Conservation (phyloP, 306 rosid genomes). For the Cotoneaster glaucophyllus region DNA sequence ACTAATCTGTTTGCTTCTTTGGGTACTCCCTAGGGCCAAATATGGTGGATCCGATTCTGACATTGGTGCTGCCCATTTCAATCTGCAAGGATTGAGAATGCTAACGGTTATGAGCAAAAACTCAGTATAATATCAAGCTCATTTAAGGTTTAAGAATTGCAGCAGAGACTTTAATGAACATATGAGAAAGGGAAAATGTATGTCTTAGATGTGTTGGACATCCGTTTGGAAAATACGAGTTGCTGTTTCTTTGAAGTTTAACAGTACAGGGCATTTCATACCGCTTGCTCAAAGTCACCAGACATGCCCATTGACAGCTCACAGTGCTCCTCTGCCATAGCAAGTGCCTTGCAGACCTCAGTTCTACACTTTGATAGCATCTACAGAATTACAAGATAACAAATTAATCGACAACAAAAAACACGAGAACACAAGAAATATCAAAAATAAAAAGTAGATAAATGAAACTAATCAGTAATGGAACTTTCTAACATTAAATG, state of each 20-base stretch:
- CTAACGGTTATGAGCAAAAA: background rate
- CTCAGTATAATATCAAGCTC: background rate
- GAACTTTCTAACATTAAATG: background rate
- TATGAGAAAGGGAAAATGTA: background rate
- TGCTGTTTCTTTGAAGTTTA: background rate
- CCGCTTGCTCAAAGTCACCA: constrained; percentile 49
- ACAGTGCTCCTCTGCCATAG: constrained; percentile 31
- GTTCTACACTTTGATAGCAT: constrained; percentile 31
- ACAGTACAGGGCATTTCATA: background rate
- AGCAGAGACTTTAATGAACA: too few species aligned
- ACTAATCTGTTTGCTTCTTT: constrained; percentile 31
- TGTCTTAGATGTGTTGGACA: background rate
- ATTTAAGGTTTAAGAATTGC: too few species aligned
- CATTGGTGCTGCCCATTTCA: constrained; percentile 51
- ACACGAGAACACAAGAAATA: background rate
- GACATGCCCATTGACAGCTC: constrained; percentile 58
- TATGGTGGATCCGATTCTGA: constrained; percentile 50
- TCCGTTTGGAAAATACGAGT: background rate
- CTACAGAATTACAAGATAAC: constrained; percentile 13
- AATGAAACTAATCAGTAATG: background rate
- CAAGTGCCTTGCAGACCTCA: constrained; percentile 43
- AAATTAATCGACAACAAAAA: background rate
- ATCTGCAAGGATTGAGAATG: constrained; percentile 28
- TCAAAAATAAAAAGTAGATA: background rate
- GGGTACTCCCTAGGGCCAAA: constrained; percentile 46